Percentiles rank a stretch among this genome's conserved stretches.
phyloP scores from a whole-genome alignment of 106 monocot species.

The Alisma plantagoaquatica region DNA sequence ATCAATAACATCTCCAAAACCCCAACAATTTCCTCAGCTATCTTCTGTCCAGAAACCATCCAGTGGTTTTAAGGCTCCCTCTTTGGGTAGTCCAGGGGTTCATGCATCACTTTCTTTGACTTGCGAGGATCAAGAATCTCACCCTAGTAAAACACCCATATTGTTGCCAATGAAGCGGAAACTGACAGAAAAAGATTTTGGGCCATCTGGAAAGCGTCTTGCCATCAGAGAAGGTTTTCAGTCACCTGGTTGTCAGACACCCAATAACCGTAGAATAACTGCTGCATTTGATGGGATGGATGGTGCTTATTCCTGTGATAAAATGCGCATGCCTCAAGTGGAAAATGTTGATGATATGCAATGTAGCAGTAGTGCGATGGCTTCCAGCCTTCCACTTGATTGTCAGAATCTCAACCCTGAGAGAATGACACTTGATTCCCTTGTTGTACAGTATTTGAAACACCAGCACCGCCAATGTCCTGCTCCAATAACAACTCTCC shows the following conservation, averaged over 20 bases:
- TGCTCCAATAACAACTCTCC: slow-evolving; percentile 90
- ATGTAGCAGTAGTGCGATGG: slow-evolving; percentile 22
- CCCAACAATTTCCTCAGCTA: slow-evolving; percentile 11
- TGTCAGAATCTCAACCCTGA: slow-evolving; percentile 42
- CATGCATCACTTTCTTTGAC: slow-evolving; percentile 14
- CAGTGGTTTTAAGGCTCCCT: slow-evolving; percentile 10
- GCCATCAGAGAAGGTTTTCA: slow-evolving; percentile 27
- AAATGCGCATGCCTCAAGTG: slow-evolving; percentile 11
- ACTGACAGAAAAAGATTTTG: slow-evolving; percentile 50
- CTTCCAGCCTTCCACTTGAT: slow-evolving; percentile 23
- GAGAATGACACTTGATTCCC: slow-evolving; percentile 80
- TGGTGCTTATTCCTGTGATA: slow-evolving; percentile 16
- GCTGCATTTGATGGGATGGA: slow-evolving; percentile 7
- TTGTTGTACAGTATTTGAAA: slow-evolving; percentile 96
- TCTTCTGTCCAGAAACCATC: slow-evolving; percentile 14
- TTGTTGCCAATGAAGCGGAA: slow-evolving; percentile 85
- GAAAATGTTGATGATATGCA: slow-evolving; percentile 37
- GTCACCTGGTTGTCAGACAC: slow-evolving; percentile 38
- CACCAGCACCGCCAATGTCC: slow-evolving; percentile 97
- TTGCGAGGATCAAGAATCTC: slow-evolving; percentile 24
- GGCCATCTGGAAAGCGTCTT: slow-evolving; percentile 39
- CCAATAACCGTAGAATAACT: slow-evolving; percentile 27
- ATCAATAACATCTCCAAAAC: slow-evolving; percentile 21
- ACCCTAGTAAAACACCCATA: slow-evolving; percentile 41
- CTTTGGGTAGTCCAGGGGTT: slow-evolving; percentile 6